These are phyloP conservation scores for Hortiboletus campestris DNA, from an alignment of 768 basidiomycete genomes.

Conservation along the genomic window DNA sequence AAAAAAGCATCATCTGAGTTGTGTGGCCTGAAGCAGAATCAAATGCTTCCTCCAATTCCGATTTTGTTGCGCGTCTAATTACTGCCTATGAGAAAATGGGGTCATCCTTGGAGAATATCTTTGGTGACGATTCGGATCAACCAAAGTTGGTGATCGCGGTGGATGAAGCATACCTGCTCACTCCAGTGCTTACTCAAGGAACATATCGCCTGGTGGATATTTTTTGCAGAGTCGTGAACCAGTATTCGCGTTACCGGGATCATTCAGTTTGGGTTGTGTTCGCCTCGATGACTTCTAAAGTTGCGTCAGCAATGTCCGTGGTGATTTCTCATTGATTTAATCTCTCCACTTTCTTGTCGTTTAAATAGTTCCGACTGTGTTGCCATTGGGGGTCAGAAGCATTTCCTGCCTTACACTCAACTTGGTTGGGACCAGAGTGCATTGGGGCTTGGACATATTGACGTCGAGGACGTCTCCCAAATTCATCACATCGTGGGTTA, in stretches of 20 bases:
- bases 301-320: not conserved
- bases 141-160: conserved; percentile 16
- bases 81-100: not conserved
- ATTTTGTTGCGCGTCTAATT: not conserved
- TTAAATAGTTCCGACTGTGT: conserved; percentile 9
- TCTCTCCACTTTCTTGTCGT: not conserved
- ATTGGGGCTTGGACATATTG: not conserved
- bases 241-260: not conserved
- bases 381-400: not conserved
- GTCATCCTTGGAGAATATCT: not conserved
- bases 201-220: too few relatives aligned
- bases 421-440: conserved; percentile 20
- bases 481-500: not conserved
- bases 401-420: conserved; percentile 7
- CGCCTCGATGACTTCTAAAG: conserved; percentile 13
- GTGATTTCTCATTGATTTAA: too few relatives aligned
- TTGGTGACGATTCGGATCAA: not conserved
- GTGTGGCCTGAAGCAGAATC: not conserved
- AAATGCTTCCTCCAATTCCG: rapidly evolving
- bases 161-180: conserved; percentile 11
- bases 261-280: conserved; percentile 17
- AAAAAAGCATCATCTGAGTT: not conserved
- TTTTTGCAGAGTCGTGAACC: too few relatives aligned
- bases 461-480: not conserved
- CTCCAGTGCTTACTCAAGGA: too few relatives aligned